Base-by-base conservation (phyloP, 805 yeast species). In the Yamadazyma olivae region DNA sequence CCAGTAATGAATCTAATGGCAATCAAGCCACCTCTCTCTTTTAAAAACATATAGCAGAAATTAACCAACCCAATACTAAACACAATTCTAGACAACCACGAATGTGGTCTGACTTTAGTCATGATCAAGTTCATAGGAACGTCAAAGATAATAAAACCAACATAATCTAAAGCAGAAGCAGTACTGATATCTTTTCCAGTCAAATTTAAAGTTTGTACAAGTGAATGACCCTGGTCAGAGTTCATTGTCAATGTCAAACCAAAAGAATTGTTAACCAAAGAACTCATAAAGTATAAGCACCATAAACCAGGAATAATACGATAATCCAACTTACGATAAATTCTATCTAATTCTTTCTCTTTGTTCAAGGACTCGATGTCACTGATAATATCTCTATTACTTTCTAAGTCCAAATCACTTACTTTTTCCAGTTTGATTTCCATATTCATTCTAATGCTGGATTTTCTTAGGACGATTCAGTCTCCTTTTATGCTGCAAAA, bases 211-310 rank as follows among this genome's bases (percentile, higher is more conserved):
- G 74, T 54, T 42, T 71, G 77, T 1, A 50, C 49, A 39, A 85
- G 57, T 0, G 93, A 82, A 48, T 86, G 89, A 6, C 79, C 78
- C 21, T 54, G 59, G 17, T 64, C 71, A 21, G 54, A 50, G 60
- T 86, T 86, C 95, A 86, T 86, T 6, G 95, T 86, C 40, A 86
- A 67, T 0, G 95, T 74, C 43, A 79, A 75, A 43, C 95, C 95
- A 49, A 83, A 87, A 13, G 85, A 84, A 20, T 78, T 77, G 3
- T 79, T 69, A 1, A 93, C 95, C 54, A 83, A 85, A 1, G 95
- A 84, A 1, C 89, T 77, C 35, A 87, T 61, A 51, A 86, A 86
- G 55, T 86, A 86, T 32, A 86, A 60, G 30, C 77, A 64, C 95
- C 95, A 86, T 38, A 86, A 63, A 0, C 91, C 89, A 3, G 95